Conservation (phyloP, 2,329 filamentous ascomycete genomes). For the Arthroderma sp. region DNA sequence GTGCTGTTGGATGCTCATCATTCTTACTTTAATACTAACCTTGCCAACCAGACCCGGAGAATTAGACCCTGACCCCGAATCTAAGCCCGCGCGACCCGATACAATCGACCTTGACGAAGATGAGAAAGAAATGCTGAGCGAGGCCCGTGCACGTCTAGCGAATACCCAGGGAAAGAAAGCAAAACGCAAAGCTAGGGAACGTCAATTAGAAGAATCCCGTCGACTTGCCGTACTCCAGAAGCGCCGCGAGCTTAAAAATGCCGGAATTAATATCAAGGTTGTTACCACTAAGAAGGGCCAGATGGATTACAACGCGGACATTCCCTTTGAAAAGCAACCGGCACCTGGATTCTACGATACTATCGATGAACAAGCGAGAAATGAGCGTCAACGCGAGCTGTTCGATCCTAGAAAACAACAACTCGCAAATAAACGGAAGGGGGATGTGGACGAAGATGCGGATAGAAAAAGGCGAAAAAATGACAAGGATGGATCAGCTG, state of each 20-base stretch:
- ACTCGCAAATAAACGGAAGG: constrained; percentile 78
- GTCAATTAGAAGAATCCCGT: constrained; percentile 88
- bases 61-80: constrained; percentile 93
- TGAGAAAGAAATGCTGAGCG: constrained; percentile 98
- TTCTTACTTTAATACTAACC: neutral
- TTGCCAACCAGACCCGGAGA: constrained; percentile 55
- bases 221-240: constrained; percentile 86
- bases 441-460: constrained; percentile 69
- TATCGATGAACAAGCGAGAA: constrained; percentile 61
- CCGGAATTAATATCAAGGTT: constrained; percentile 96
- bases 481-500: constrained; percentile 67
- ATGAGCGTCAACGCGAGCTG: constrained; percentile 69
- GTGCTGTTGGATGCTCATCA: neutral
- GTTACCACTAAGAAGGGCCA: constrained; percentile 82
- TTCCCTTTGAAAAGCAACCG: constrained; percentile 90
- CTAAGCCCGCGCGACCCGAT: constrained; percentile 86
- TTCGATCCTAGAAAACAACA: constrained; percentile 93
- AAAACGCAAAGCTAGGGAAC: constrained; percentile 89
- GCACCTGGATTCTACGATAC: constrained; percentile 90
- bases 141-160: constrained; percentile 86
- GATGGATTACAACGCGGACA: constrained; percentile 99
- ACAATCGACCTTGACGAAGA: constrained; percentile 98
- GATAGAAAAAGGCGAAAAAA: constrained; percentile 75
- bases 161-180: constrained; percentile 99
- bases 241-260: constrained; percentile 88